Conservation (phyloP, 2,329 filamentous ascomycete species). For the Pseudopyrenochaeta lycopersici region DNA sequence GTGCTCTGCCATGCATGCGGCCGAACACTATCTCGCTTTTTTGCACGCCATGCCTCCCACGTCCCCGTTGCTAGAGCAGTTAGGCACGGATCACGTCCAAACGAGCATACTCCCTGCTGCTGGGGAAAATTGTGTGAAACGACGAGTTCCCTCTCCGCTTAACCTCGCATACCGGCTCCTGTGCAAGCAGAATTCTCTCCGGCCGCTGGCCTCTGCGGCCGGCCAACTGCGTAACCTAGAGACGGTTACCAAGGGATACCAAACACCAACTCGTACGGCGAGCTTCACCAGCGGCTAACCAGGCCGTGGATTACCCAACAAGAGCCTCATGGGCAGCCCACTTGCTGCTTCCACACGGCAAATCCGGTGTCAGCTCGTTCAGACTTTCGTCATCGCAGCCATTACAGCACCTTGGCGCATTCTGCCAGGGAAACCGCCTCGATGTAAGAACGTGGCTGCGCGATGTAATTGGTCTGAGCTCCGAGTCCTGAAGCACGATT, state of each 20-base stretch:
- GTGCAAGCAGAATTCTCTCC: conserved; percentile 17
- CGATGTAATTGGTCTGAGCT: conserved; percentile 28
- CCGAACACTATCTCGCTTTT: conserved; percentile 8
- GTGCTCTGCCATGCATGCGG: conserved; percentile 21
- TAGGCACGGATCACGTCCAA: conserved; percentile 27
- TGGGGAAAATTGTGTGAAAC: conserved; percentile 35
- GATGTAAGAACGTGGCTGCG: conserved; percentile 22
- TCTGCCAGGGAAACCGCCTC: conserved; percentile 40
- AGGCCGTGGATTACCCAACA: conserved; percentile 7
- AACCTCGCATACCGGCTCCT: conserved; percentile 24
- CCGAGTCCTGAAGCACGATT: conserved; percentile 26
- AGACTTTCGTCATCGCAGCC: conserved; percentile 42
- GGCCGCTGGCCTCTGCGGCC: conserved; percentile 13
- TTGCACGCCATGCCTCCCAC: conserved; percentile 22
- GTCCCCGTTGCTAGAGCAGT: conserved; percentile 33
- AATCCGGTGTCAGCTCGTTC: conserved; percentile 29
- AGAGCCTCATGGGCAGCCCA: conserved; percentile 13
- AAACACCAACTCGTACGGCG: conserved; percentile 5
- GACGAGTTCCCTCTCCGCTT: conserved; percentile 33
- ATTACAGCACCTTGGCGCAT: conserved; percentile 31
- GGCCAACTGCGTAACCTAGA: conserved; percentile 29
- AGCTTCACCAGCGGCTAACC: conserved; percentile 19
- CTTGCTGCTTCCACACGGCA: conserved; percentile 27
- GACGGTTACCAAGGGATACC: conserved; percentile 40
- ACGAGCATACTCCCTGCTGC: conserved; percentile 33